Percentiles rank a stretch among this genome's conserved stretches.
Conservation (phyloP, 306 rosid genomes). For the Ziziphus jujuba region DNA sequence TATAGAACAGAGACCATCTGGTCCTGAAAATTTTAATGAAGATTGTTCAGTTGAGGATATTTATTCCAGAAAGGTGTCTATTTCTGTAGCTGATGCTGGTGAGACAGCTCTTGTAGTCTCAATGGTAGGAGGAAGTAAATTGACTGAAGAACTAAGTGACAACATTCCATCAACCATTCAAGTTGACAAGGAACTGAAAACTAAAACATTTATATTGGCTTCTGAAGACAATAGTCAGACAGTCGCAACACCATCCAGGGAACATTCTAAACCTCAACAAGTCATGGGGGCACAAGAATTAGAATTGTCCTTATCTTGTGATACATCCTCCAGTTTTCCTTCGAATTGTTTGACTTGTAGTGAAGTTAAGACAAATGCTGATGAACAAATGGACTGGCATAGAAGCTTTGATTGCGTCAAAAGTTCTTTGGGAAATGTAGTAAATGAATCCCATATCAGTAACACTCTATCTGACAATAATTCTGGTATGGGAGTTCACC, state of each 20-base stretch:
- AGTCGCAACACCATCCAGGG: constrained; percentile 19
- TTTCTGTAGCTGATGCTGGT: constrained; percentile 88
- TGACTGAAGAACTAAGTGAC: constrained; percentile 41
- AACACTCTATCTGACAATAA: constrained; percentile 46
- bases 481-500: constrained; percentile 63
- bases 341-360: constrained; percentile 40
- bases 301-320: constrained; percentile 57
- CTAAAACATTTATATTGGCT: constrained; percentile 43
- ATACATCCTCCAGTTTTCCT: constrained; percentile 42
- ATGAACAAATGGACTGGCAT: constrained; percentile 39
- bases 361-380: constrained; percentile 40
- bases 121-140: constrained; percentile 55
- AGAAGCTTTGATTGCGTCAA: constrained; percentile 36
- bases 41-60: constrained; percentile 43
- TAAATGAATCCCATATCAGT: constrained; percentile 39
- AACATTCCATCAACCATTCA: constrained; percentile 37
- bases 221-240: constrained; percentile 42
- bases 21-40: constrained; percentile 34
- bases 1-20: constrained; percentile 40
- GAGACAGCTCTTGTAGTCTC: constrained; percentile 95
- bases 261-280: constrained; percentile 35
- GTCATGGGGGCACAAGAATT: constrained; percentile 47
- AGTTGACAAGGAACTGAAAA: constrained; percentile 44
- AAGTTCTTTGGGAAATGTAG: constrained; percentile 21
- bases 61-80: constrained; percentile 66